phyloP scores from a whole-genome alignment of 805 yeast species.

The Wickerhamomyces canadensis region DNA sequence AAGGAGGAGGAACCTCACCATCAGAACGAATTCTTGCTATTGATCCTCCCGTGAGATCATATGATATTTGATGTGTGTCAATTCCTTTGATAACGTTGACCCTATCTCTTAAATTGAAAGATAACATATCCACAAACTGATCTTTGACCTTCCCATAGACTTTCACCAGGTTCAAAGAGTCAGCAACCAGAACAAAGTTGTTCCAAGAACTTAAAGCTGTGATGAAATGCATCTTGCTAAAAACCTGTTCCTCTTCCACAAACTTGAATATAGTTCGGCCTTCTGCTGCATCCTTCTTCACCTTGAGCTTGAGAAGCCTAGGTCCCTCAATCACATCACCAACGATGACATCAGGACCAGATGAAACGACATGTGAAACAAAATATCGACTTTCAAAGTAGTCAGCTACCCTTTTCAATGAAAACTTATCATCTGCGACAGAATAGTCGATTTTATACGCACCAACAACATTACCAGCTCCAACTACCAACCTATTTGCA shows the following conservation, averaged over 20 bases:
- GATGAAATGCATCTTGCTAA: conserved; percentile 9
- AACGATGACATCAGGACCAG: conserved; percentile 17
- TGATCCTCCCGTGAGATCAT: too few relatives aligned
- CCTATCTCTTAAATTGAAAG: conserved; percentile 19
- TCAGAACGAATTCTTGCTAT: too few relatives aligned
- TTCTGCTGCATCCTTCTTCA: conserved; percentile 6
- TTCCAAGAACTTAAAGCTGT: conserved; percentile 13
- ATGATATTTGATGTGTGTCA: background rate
- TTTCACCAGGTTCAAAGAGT: conserved; percentile 13
- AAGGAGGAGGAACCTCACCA: too few relatives aligned
- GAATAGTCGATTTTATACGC: conserved; percentile 29
- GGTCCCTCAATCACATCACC: conserved; percentile 16
- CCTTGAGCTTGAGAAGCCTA: conserved; percentile 8
- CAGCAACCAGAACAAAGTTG: conserved; percentile 8
- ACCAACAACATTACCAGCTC: conserved; percentile 26
- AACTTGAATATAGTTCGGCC: conserved; percentile 12
- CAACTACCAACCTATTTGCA: conserved; percentile 24
- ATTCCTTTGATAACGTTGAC: conserved; percentile 19
- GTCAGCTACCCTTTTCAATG: conserved; percentile 22
- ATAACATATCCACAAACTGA: conserved; percentile 3
- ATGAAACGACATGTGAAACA: conserved; percentile 11
- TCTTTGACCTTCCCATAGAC: conserved; percentile 4
- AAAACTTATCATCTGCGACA: conserved; percentile 29
- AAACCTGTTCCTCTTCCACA: conserved; percentile 2
- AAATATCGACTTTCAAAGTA: conserved; percentile 9